Evolutionary conservation across 1,284 basidiomycete genomes (phyloP).

Genomic region (Marasmius tenuissimus): DNA sequence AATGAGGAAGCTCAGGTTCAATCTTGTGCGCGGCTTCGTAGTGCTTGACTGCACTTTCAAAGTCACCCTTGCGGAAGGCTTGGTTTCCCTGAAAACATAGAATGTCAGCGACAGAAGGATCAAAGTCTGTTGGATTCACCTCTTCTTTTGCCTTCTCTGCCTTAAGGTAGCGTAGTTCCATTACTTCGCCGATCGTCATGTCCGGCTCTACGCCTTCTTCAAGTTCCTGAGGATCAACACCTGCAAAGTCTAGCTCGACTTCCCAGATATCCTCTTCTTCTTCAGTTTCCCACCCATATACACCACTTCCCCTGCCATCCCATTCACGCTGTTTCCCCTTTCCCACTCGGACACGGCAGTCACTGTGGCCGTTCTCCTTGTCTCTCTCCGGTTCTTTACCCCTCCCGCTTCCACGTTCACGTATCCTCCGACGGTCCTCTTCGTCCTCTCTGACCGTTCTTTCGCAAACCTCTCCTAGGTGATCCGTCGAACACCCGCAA

Average conservation of each 20-base stretch:
- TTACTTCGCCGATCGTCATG: constrained; percentile 66
- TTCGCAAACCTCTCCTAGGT: constrained; percentile 71
- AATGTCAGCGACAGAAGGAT: constrained; percentile 1
- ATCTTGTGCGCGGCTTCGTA: constrained; percentile 60
- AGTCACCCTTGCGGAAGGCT: constrained; percentile 63
- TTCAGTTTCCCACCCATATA: constrained; percentile 66
- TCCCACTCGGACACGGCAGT: constrained; percentile 16
- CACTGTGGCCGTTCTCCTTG: constrained; percentile 26
- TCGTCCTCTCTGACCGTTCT: constrained; percentile 67
- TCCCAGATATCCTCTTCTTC: constrained; percentile 76
- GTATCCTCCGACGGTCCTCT: constrained; percentile 31
- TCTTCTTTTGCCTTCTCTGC: constrained; percentile 69
- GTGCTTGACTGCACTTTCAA: constrained; percentile 48
- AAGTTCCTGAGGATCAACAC: constrained; percentile 48
- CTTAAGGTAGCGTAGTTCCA: constrained; percentile 67
- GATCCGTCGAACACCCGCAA: constrained; percentile 74
- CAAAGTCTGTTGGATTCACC: constrained; percentile 32
- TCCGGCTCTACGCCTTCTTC: constrained; percentile 43
- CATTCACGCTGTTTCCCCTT: constrained; percentile 67
- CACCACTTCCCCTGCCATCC: constrained; percentile 68
- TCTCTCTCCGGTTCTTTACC: constrained; percentile 2
- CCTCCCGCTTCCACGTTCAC: constrained; percentile 4
- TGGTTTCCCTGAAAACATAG: constrained; percentile 52
- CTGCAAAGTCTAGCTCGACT: constrained; percentile 60
- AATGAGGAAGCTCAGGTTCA: constrained; percentile 69